Percentiles rank a stretch among this genome's conserved stretches.
Conservation (phyloP, 1,284 basidiomycete genomes). For the Moniliophthora roreri region DNA sequence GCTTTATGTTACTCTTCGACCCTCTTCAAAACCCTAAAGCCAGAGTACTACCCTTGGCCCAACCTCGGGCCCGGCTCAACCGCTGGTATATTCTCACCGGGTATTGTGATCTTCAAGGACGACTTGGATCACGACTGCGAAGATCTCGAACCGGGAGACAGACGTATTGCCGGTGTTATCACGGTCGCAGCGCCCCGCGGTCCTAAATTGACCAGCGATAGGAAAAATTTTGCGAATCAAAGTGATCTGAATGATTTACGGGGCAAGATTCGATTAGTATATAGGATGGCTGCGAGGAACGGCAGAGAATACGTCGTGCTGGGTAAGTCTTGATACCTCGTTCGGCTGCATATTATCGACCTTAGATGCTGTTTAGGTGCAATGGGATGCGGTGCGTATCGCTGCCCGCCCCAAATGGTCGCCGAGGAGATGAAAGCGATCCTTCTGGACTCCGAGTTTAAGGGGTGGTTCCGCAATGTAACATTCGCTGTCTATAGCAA, state of each 20-base stretch:
- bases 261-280: constrained; percentile 41
- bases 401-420: constrained; percentile 39
- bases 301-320: constrained; percentile 36
- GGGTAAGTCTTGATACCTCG: constrained; percentile 26
- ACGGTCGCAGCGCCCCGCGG: constrained; percentile 43
- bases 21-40: constrained; percentile 39
- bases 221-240: constrained; percentile 23
- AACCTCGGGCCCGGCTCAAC: constrained; percentile 39
- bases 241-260: constrained; percentile 32
- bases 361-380: constrained; percentile 34
- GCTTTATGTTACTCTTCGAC: constrained; percentile 47
- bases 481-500: constrained; percentile 42
- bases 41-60: constrained; percentile 44
- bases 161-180: constrained; percentile 39
- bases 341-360: neutral
- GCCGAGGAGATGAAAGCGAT: constrained; percentile 41
- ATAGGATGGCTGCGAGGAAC: constrained; percentile 41
- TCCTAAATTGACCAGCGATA: constrained; percentile 30
- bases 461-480: constrained; percentile 38
- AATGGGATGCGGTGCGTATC: constrained; percentile 45
- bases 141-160: constrained; percentile 30
- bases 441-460: constrained; percentile 41
- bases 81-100: constrained; percentile 42
- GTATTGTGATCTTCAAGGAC: constrained; percentile 44
- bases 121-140: constrained; percentile 39